Evolutionary conservation across 768 basidiomycete species (phyloP), one percentile per base, ranked within the genome.

Genomic region (Collybiopsis confluens): DNA sequence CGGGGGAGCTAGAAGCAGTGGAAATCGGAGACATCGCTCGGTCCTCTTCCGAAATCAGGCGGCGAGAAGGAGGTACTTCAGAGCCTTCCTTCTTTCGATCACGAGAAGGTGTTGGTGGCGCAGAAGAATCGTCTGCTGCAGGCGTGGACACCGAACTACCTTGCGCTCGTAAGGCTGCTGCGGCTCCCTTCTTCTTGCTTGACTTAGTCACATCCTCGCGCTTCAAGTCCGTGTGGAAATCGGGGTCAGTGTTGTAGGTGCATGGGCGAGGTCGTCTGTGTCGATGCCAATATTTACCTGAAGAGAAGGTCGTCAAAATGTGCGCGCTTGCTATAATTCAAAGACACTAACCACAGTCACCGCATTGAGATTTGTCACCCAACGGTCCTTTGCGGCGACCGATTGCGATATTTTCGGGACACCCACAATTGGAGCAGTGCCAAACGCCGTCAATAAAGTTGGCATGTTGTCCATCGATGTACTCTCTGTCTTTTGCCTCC

Each of bases 371-470:
- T 67, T 92, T 92, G 63, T 90, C 86, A 7, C 94, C 94, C 44
- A 92, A 72, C 1, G 92, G 93, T 1, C 95, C 93, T 62, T 95
- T 95, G 59, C 92, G 77, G 56, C 91, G 73, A 2, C 93, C 93
- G 40, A 92, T 73, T 2, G 92, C 90, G 54, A 96, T 85, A 60
- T 72, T 82, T 64, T 92, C 92, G 0, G 94, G 94, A 64, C 90
- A 90, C 4, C 94, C 94, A 61, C 92, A 97, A 63, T 93, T 96
- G 18, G 91, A 92, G 65, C 94, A 98, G 70, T 93, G 91, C 94
- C 94, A 97, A 3, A 90, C 77, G 1, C 90, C 92, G 59, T 93
- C 74, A 64, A 93, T 87, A 61, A 81, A 76, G 64, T 92, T 90
- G 36, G 85, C 77, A 62, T 90, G 90, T 63, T 90, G 88, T 7